A percentile compares a stretch with the other conserved stretches of the same genome.
Conservation (phyloP, 225 moss, liverwort and hornwort genomes). For the Thuidium tamariscinum region DNA sequence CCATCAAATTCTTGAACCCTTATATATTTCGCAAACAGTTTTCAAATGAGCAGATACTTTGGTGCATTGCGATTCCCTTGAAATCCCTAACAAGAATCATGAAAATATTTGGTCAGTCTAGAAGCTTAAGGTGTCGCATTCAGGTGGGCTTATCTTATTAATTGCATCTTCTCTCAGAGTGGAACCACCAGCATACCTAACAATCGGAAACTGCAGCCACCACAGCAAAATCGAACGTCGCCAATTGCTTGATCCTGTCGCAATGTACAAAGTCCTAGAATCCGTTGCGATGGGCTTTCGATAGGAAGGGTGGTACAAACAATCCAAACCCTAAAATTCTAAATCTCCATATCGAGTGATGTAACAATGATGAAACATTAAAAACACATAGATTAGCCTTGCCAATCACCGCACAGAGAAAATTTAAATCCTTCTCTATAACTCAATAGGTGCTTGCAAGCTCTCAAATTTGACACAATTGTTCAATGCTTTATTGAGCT, state of each 20-base stretch:
- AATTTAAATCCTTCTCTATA: no score
- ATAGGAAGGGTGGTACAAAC: no score
- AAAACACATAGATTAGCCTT: no score
- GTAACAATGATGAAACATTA: no score
- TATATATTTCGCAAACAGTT: not conserved
- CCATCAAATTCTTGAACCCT: not conserved
- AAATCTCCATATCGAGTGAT: not conserved
- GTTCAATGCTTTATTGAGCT: no score
- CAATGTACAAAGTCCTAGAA: not conserved
- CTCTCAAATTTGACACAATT: no score
- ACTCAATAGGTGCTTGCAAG: no score
- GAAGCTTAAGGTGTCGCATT: not conserved
- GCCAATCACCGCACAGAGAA: no score
- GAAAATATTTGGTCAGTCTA: not conserved
- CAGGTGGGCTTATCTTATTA: not conserved
- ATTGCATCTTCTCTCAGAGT: not conserved
- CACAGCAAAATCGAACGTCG: not conserved
- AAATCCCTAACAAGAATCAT: not conserved
- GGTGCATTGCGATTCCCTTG: not conserved
- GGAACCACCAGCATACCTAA: not conserved
- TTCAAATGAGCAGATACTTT: not conserved
- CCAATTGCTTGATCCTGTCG: not conserved
- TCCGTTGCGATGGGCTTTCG: not conserved
- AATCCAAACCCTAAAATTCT: not conserved
- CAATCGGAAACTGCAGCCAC: no score